Base-by-base conservation (phyloP, 768 basidiomycete species). In the Agaricus blazei region DNA sequence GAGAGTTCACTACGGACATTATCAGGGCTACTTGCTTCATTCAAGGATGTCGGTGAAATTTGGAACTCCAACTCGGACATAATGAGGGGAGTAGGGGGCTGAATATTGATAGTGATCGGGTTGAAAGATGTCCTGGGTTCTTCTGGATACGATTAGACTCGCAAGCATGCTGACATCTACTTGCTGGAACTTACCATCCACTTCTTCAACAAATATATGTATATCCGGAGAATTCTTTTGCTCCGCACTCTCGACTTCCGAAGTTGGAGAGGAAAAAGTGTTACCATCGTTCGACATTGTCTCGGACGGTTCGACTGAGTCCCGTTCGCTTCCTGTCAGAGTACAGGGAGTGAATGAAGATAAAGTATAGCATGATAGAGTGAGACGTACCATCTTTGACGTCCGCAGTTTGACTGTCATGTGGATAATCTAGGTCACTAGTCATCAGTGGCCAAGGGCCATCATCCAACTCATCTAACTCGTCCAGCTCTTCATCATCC, bases 401-500 rank as follows among this genome's bases (percentile, higher is more conserved):
- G 4, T 34, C 9, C 9, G 7, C 29, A 9, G 29, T 38, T 19
- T 48, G 28, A 31, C 19, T 28, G 19, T 49, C 40, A 31, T 12
- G 11, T 8, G 41, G 54, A 37, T 56, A 56, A 6, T 44, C 54
- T 34, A 50, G 26, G 19, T 56, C 54, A 44, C 54, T 50, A 1
- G 54, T 55, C 54, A 55, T 55, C 40, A 55, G 23, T 19, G 48
- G 54, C 12, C 31, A 23, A n/a, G 43, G 41, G 9, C 48, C 48
- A 29, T 45, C 47, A 23, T 55, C 47, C n/a, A 29, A 46, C 9
- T 44, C 58, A 26, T 62, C 58, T n/a, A 52, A 53, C 11, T 43
- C 53, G 29, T 62, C 57, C 43, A 60, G 57, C 41, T 60, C 61
- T 31, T 56, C 53, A n/a, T 58, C 56, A 38, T 26, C 49, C 24